Percentiles rank a stretch among this genome's conserved stretches.
Conservation (phyloP, 164 flowering plant species). For the Vitis cinerea region DNA sequence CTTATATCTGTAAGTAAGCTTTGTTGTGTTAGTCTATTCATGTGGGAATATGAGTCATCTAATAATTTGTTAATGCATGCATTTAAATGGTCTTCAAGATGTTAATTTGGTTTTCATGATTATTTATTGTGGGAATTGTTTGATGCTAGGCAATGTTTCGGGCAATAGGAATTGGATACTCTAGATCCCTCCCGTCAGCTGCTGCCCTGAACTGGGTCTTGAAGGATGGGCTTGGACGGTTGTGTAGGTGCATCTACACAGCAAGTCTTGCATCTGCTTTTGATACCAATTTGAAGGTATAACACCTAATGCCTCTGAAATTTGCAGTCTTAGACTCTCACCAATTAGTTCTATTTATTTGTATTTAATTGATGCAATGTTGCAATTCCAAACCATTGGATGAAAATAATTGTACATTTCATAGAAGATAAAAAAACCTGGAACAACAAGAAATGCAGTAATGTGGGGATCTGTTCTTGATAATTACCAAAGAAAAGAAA, state of each 20-base stretch:
- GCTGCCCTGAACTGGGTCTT: conserved; percentile 94
- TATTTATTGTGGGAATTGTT: background rate
- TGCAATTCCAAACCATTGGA: background rate
- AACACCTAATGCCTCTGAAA: background rate
- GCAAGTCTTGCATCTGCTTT: conserved; percentile 82
- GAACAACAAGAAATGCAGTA: background rate
- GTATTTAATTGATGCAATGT: background rate
- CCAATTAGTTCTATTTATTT: background rate
- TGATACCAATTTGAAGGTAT: conserved; percentile 92
- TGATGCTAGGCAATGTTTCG: conserved; percentile 83
- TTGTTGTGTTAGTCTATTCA: no score
- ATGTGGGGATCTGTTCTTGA: background rate
- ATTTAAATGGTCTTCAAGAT: no score
- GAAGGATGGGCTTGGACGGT: conserved; percentile 91
- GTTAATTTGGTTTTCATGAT: background rate
- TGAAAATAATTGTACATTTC: background rate
- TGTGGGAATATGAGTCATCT: no score
- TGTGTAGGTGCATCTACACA: conserved; percentile 84
- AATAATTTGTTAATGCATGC: no score
- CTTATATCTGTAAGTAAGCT: no score
- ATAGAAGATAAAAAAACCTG: no score
- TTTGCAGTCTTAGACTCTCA: background rate
- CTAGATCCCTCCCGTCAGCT: conserved; percentile 81
- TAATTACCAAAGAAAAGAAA: background rate
- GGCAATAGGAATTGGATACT: conserved; percentile 87